These are phyloP conservation scores for Pistacia integerrima DNA, from an alignment of 345 rosid genomes.

Conservation along the genomic window DNA sequence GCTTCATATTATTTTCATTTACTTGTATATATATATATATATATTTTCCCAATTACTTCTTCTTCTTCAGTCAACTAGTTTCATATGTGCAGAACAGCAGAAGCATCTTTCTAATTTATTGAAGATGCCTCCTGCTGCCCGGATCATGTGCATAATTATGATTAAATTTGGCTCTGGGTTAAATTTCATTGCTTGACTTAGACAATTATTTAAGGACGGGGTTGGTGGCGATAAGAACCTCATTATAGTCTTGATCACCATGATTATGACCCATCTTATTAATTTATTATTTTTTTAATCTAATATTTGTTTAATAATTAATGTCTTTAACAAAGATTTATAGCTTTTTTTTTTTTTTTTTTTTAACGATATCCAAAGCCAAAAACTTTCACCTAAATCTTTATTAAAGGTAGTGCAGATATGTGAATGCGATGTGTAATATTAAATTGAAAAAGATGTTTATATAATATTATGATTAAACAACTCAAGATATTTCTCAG, in stretches of 20 bases:
- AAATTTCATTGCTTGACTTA: not conserved
- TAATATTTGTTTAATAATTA: not conserved
- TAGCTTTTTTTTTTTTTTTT: not conserved
- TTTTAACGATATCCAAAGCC: constrained; percentile 8
- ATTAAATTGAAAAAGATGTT: not conserved
- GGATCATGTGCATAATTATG: no score
- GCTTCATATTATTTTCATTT: not conserved
- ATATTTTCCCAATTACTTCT: no score
- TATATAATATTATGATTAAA: not conserved
- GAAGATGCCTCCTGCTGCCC: no score
- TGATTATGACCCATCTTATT: constrained; percentile 12
- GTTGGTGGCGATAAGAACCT: constrained; percentile 16
- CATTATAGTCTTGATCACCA: constrained; percentile 13
- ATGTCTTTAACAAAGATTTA: constrained; percentile 14
- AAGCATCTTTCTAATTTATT: no score
- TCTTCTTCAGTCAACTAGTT: no score
- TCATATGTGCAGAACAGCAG: no score
- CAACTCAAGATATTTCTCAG: not conserved
- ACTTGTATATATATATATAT: no score
- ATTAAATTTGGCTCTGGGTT: no score
- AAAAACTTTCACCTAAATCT: constrained; percentile 33
- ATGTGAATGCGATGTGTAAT: constrained; percentile 12
- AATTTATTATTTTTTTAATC: no score
- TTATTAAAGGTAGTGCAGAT: constrained; percentile 39
- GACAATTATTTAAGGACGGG: not conserved